A percentile compares a stretch with the other conserved stretches of the same genome.
Evolutionary conservation across 2,329 filamentous ascomycete genomes (phyloP).

Genomic region (Beauveria medogensis): DNA sequence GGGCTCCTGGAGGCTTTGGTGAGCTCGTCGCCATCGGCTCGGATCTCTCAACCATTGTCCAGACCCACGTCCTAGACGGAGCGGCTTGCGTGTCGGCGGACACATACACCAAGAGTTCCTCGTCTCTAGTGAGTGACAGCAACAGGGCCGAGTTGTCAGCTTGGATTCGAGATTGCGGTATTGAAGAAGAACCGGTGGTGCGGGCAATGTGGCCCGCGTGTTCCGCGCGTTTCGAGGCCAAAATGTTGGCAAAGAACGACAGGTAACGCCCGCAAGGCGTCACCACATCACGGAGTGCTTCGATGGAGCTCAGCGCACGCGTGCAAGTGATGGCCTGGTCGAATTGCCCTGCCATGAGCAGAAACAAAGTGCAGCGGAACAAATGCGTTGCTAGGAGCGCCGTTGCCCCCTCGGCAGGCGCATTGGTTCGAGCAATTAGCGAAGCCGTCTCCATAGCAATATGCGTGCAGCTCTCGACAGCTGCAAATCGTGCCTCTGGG

Average conservation of each 20-base stretch:
- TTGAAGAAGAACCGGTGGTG: slow-evolving; percentile 19
- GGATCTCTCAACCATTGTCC: slow-evolving; percentile 53
- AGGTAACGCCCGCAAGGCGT: slow-evolving; percentile 73
- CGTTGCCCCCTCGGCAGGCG: slow-evolving; percentile 57
- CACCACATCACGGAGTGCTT: slow-evolving; percentile 63
- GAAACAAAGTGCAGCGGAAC: slow-evolving; percentile 76
- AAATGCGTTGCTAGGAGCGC: slow-evolving; percentile 74
- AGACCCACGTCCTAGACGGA: slow-evolving; percentile 75
- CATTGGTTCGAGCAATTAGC: slow-evolving; percentile 59
- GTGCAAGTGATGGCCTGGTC: slow-evolving; percentile 66
- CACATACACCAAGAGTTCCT: slow-evolving; percentile 81
- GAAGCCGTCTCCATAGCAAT: slow-evolving; percentile 72
- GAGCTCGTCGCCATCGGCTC: slow-evolving; percentile 16
- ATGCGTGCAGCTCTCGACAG: slow-evolving; percentile 68
- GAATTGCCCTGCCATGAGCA: slow-evolving; percentile 67
- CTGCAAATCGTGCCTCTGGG: slow-evolving; percentile 55
- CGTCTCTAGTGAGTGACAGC: slow-evolving; percentile 48
- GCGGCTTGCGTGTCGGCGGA: slow-evolving; percentile 79
- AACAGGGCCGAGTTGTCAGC: slow-evolving; percentile 25
- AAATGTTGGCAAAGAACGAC: slow-evolving; percentile 65
- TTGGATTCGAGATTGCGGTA: slow-evolving; percentile 24
- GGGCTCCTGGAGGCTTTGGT: slow-evolving; percentile 15
- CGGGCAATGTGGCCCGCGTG: slow-evolving; percentile 31
- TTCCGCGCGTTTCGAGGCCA: slow-evolving; percentile 50
- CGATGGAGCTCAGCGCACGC: slow-evolving; percentile 62